These are phyloP conservation scores for Chlamydomonas incerta DNA, from an alignment of 139 green algal species.

Conservation along the genomic window DNA sequence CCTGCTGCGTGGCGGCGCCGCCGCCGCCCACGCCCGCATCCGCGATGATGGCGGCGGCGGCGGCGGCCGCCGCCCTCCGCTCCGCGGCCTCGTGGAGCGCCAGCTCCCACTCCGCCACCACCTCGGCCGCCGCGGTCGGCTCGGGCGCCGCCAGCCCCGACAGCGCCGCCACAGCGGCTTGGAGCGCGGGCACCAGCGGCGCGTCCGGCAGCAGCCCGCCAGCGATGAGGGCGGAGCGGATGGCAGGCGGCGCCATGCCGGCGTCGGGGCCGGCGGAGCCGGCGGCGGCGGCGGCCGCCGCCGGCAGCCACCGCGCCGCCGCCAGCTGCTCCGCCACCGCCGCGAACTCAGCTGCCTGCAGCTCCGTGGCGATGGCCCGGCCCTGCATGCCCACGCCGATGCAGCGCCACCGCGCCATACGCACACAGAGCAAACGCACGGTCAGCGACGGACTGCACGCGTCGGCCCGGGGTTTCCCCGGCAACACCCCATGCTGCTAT, in stretches of 20 bases:
- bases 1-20: not conserved
- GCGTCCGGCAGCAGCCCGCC: not conserved
- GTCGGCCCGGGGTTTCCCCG: too few species aligned
- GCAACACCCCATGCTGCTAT: too few species aligned
- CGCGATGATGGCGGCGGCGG: not conserved
- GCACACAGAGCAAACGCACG: too few species aligned
- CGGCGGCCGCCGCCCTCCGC: not conserved
- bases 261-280: not conserved
- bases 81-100: not conserved
- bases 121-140: not conserved
- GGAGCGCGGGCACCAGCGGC: not conserved
- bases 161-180: not conserved
- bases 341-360: slow-evolving; percentile 22
- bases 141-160: too few species aligned
- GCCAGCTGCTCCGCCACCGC: not conserved
- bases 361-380: not conserved
- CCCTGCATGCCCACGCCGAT: too few species aligned
- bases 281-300: not conserved
- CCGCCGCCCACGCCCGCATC: not conserved
- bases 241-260: not conserved
- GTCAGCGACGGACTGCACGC: too few species aligned
- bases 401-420: too few species aligned
- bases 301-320: slow-evolving; percentile 6
- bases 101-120: slow-evolving; percentile 31
- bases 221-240: not conserved